Evolutionary conservation across 331 rosid species (phyloP).

Genomic region (Telfairia occidentalis): DNA sequence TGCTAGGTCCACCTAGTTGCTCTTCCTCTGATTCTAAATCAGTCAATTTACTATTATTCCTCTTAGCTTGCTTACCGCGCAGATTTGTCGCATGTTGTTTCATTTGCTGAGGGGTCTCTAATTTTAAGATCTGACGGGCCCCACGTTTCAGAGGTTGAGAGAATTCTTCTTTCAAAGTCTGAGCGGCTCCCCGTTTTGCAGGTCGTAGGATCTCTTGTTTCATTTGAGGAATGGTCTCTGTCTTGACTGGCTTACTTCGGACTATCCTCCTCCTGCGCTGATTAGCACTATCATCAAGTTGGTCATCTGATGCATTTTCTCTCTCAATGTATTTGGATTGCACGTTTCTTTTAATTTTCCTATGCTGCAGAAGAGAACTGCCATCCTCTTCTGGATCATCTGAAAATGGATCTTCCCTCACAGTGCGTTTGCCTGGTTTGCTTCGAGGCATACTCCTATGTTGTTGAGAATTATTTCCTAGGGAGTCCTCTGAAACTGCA

Average conservation of each 20-base stretch:
- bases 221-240: slow-evolving; percentile 18
- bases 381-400: slow-evolving; percentile 22
- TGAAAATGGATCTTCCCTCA: slow-evolving; percentile 21
- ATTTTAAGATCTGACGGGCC: slow-evolving; percentile 22
- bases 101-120: slow-evolving; percentile 27
- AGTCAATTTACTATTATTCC: slow-evolving; percentile 19
- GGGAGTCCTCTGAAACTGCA: slow-evolving; percentile 22
- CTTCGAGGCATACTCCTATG: slow-evolving; percentile 21
- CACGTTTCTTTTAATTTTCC: slow-evolving; percentile 24
- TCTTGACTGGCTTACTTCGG: slow-evolving; percentile 27
- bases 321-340: slow-evolving; percentile 27
- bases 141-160: slow-evolving; percentile 31
- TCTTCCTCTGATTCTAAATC: slow-evolving; percentile 40
- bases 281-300: slow-evolving; percentile 24
- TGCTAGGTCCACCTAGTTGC: slow-evolving; percentile 68
- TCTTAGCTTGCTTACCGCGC: slow-evolving; percentile 27
- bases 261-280: slow-evolving; percentile 26
- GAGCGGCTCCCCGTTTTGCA: slow-evolving; percentile 32
- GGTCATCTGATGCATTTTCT: slow-evolving; percentile 27
- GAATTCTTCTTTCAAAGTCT: slow-evolving; percentile 25
- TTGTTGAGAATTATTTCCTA: slow-evolving; percentile 12
- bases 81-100: slow-evolving; percentile 30
- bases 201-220: slow-evolving; percentile 32
- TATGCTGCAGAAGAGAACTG: slow-evolving; percentile 22
- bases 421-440: slow-evolving; percentile 31